Conservation (phyloP, 495 filamentous ascomycete genomes). For the Pseudoneurospora amorphoporcata region DNA sequence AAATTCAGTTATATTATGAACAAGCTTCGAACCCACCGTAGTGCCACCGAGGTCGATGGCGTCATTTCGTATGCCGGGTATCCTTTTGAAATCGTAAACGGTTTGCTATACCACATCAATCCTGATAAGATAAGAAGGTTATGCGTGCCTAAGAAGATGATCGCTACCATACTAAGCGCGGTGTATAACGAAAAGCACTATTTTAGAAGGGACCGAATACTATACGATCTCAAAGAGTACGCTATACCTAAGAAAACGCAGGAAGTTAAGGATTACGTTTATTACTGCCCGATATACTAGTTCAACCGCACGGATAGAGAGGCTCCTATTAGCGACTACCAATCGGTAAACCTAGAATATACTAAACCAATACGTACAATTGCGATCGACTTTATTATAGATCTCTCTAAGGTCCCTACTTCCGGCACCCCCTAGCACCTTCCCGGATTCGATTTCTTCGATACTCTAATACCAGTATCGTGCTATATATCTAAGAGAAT, state of each 20-base stretch:
- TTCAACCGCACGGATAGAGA: not conserved
- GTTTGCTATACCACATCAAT: not conserved
- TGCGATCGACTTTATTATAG: too few species aligned
- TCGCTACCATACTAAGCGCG: not conserved
- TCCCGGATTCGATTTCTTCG: too few species aligned
- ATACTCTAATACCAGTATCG: too few species aligned
- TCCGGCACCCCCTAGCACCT: too few species aligned
- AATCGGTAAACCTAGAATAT: not conserved
- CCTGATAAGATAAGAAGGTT: too few species aligned
- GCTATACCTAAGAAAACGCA: not conserved
- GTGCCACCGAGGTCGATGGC: not conserved
- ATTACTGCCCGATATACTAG: not conserved
- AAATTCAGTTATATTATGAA: not conserved
- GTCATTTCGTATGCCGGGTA: not conserved
- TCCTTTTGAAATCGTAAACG: not conserved
- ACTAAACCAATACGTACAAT: too few species aligned
- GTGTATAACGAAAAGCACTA: not conserved
- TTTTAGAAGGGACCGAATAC: not conserved
- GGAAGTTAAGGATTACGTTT: not conserved
- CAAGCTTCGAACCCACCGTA: fast-evolving
- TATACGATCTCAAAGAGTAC: not conserved
- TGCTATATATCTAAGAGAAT: too few species aligned
- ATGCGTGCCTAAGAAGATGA: not conserved
- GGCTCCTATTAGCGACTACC: not conserved
- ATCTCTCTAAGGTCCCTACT: too few species aligned